phyloP scores from a whole-genome alignment of 257 asterid species.

The Solanum commersonii region DNA sequence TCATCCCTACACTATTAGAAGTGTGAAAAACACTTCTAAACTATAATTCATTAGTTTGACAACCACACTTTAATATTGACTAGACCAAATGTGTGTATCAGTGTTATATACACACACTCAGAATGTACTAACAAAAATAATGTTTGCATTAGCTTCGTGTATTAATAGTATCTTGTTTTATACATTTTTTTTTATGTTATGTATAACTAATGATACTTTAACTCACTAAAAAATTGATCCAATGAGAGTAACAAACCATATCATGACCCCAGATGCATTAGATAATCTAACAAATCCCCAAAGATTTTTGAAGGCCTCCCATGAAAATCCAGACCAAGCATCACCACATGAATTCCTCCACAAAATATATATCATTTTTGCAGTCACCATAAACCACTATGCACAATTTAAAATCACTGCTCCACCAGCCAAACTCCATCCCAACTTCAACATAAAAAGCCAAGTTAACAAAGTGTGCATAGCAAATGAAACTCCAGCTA shows the following conservation, averaged over 20 bases:
- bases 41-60: too few relatives aligned
- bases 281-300: slow-evolving; percentile 3
- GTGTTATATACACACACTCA: too few relatives aligned
- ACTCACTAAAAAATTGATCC: not conserved
- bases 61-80: too few relatives aligned
- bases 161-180: too few relatives aligned
- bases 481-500: not conserved
- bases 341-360: not conserved
- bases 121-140: too few relatives aligned
- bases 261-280: not conserved
- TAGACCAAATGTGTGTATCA: too few relatives aligned
- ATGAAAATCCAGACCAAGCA: slow-evolving; percentile 10
- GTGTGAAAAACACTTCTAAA: too few relatives aligned
- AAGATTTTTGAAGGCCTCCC: slow-evolving; percentile 1
- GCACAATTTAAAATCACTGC: not conserved
- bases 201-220: too few relatives aligned
- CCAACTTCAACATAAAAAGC: not conserved
- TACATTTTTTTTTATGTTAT: too few relatives aligned
- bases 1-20: too few relatives aligned
- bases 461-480: slow-evolving; percentile 1
- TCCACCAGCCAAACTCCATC: not conserved
- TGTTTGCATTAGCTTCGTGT: too few relatives aligned
- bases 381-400: slow-evolving; percentile 3
- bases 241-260: not conserved
- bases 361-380: not conserved